phyloP scores from a whole-genome alignment of 495 filamentous ascomycete species.

The Glarea lozoyensis region DNA sequence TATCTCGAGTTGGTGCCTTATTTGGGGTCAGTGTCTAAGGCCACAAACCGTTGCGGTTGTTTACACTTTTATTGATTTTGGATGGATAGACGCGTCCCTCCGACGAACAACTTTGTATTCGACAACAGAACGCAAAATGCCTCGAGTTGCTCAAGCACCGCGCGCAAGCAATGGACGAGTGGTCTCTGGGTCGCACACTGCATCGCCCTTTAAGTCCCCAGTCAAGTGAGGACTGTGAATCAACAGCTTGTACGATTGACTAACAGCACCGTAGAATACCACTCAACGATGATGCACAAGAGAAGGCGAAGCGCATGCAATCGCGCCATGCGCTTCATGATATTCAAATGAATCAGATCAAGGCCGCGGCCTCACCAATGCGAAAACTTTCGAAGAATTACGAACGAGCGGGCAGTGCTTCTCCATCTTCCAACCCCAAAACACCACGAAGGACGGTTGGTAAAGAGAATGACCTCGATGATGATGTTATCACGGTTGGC shows the following conservation, averaged over 20 bases:
- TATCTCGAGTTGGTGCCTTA: too few species aligned
- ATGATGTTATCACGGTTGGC: constrained; percentile 48
- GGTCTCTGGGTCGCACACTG: constrained; percentile 39
- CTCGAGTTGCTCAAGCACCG: constrained; percentile 58
- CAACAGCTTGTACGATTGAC: constrained; percentile 1
- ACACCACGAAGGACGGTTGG: constrained; percentile 39
- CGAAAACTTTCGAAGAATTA: constrained; percentile 60
- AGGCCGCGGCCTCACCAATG: constrained; percentile 81
- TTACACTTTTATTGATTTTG: not conserved
- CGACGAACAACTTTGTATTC: constrained; percentile 2
- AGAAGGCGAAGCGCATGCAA: constrained; percentile 83
- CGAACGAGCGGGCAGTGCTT: constrained; percentile 50
- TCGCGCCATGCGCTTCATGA: constrained; percentile 83
- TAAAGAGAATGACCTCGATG: constrained; percentile 54
- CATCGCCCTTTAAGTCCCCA: constrained; percentile 56
- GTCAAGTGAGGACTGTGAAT: constrained; percentile 36
- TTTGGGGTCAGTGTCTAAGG: too few species aligned
- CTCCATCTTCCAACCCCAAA: constrained; percentile 51
- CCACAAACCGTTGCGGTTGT: too few species aligned
- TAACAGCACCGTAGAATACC: constrained; percentile 49
- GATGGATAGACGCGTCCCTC: not conserved
- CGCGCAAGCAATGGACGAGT: constrained; percentile 39
- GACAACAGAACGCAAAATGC: constrained; percentile 44
- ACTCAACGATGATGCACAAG: constrained; percentile 87
- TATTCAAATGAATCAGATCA: constrained; percentile 84